Evolutionary conservation across 495 filamentous ascomycete species (phyloP), one percentile per base, ranked within the genome.

Genomic region (Rhypophila decipiens): DNA sequence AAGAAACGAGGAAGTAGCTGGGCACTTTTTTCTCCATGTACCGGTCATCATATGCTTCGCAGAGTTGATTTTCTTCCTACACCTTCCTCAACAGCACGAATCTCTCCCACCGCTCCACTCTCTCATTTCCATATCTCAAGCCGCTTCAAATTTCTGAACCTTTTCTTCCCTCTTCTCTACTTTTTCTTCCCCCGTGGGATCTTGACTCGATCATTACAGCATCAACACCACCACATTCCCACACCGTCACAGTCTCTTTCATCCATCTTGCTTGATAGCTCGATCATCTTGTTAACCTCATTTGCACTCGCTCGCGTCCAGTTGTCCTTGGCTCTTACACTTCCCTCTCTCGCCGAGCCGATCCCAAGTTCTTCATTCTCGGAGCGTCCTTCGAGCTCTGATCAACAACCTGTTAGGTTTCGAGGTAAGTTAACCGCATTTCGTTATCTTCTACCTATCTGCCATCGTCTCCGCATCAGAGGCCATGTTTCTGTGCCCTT

Each of bases 191-290:
- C 35, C 13, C 36, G 35, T 39, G 44, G 36, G 33, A 12, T 65
- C 61, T 69, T 63, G 59, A 63, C 64, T 60, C 68, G 69, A 66
- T 70, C 69, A 61, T 69, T 70, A 76, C 71, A 74, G 60, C 69
- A 73, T 74, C 67, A 66, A 68, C 66, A 67, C 62, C 62, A 61
- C 49, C 55, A 61, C 65, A 59, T 53, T 11, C 42, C 57, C 61
- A 59, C 60, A 56, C 57, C 61, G 58, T 70, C 66, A 50, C 63
- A 67, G 61, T 66, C 70, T 63, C 67, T 71, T 72, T 66, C 59
- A 63, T 65, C 64, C 68, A 72, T 71, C 71, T 74, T 73, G 73
- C 69, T 69, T 56, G 67, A 68, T 71, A 76, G 71, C 72, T 71
- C 64, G 63, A 70, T 73, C 72, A 66, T 73, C 74, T 61, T 72